Percentiles rank a stretch among this genome's conserved stretches.
These are phyloP conservation scores for Ophiostoma himal-ulmi DNA, from an alignment of 2,329 filamentous ascomycete genomes.

Conservation along the genomic window DNA sequence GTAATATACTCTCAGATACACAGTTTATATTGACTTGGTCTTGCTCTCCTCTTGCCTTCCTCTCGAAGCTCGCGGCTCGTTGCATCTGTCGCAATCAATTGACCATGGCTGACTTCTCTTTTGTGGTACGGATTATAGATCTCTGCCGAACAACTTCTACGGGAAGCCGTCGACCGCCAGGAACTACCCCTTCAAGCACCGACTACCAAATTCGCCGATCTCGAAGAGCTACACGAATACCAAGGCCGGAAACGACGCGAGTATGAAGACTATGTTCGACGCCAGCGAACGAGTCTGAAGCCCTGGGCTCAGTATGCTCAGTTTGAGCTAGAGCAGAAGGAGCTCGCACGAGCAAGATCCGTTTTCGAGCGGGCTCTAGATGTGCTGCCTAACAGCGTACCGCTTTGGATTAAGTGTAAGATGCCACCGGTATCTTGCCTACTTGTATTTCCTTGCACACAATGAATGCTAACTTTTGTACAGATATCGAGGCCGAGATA, in stretches of 20 bases:
- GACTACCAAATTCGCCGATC: conserved; percentile 88
- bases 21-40: background rate
- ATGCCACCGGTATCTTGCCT: background rate
- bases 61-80: conserved; percentile 31
- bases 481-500: conserved; percentile 88
- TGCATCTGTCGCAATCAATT: background rate
- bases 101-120: background rate
- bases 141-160: conserved; percentile 91
- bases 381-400: conserved; percentile 78
- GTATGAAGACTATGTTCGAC: conserved; percentile 95
- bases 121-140: conserved; percentile 55
- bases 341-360: conserved; percentile 83
- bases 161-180: conserved; percentile 94
- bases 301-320: conserved; percentile 98
- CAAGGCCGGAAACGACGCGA: conserved; percentile 94
- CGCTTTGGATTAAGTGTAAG: conserved; percentile 63
- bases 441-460: conserved; percentile 37
- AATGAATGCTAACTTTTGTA: conserved; percentile 37
- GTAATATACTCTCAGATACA: conserved; percentile 30
- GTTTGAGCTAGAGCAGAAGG: conserved; percentile 98
- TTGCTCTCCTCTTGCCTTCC: background rate
- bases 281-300: conserved; percentile 92
- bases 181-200: conserved; percentile 82
- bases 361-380: conserved; percentile 95
- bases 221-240: conserved; percentile 96